Conservation (phyloP, 2,329 filamentous ascomycete species). For the Monilinia aucupariae region DNA sequence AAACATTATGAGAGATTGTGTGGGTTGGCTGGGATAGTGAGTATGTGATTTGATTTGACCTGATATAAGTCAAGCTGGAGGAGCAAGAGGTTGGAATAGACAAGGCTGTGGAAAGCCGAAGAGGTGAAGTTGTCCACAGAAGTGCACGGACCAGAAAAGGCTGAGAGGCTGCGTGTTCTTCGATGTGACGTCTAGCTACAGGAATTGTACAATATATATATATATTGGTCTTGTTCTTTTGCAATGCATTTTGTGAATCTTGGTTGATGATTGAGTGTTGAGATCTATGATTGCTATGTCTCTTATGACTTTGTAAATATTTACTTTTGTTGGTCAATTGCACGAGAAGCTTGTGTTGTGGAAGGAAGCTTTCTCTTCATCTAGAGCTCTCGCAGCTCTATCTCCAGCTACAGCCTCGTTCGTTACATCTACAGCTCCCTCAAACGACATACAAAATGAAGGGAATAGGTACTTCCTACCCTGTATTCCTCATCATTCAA, state of each 20-base stretch:
- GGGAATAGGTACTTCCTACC: conserved; percentile 23
- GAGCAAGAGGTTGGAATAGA: conserved; percentile 12
- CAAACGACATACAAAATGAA: conserved; percentile 26
- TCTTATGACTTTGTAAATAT: neutral
- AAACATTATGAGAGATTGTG: conserved; percentile 51
- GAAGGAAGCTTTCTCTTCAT: conserved; percentile 3
- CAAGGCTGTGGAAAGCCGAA: conserved; percentile 12
- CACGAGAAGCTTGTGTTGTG: neutral
- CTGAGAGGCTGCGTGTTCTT: conserved; percentile 7
- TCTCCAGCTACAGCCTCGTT: neutral
- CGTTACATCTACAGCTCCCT: neutral
- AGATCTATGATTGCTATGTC: neutral
- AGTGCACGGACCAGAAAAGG: conserved; percentile 5
- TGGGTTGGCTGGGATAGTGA: neutral
- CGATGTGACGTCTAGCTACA: neutral
- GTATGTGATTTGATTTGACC: conserved; percentile 9
- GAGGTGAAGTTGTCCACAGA: conserved; percentile 15
- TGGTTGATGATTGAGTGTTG: neutral
- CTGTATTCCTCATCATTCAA: neutral
- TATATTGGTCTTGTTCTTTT: neutral
- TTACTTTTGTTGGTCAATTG: neutral
- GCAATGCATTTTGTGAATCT: neutral
- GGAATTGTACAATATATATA: too few species aligned
- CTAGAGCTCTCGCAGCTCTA: neutral
- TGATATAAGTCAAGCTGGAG: neutral